phyloP scores from a whole-genome alignment of 768 basidiomycete species.

The Rhodotorula babjevae region DNA sequence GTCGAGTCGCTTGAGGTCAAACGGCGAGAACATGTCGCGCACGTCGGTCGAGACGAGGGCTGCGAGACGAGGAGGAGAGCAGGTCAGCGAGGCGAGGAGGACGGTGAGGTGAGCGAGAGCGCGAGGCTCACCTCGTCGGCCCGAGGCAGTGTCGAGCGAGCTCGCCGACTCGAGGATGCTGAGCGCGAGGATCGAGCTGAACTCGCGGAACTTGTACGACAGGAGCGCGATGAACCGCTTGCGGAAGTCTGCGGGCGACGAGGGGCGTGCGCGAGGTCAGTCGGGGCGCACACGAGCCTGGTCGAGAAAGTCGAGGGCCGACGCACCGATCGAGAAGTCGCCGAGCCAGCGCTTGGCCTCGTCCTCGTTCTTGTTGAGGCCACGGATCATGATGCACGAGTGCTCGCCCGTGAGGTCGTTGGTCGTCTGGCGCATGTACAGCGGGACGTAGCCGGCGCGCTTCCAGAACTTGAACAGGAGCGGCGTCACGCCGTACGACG shows the following conservation, averaged over 20 bases:
- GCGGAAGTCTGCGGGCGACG: slow-evolving; percentile 67
- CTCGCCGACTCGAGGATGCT: slow-evolving; percentile 84
- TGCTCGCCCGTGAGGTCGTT: slow-evolving; percentile 96
- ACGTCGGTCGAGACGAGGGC: slow-evolving; percentile 55
- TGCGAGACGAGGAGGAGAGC: slow-evolving; percentile 50
- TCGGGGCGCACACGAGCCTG: not conserved
- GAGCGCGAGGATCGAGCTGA: slow-evolving; percentile 76
- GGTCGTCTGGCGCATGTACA: slow-evolving; percentile 87
- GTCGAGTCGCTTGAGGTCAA: slow-evolving; percentile 90
- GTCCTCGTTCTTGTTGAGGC: slow-evolving; percentile 61
- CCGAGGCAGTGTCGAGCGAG: slow-evolving; percentile 41
- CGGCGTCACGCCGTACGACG: slow-evolving; percentile 89
- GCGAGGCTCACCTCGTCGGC: slow-evolving; percentile 14
- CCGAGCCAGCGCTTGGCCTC: slow-evolving; percentile 69
- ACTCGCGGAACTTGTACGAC: slow-evolving; percentile 92
- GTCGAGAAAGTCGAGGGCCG: not conserved
- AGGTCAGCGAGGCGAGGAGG: slow-evolving; percentile 48
- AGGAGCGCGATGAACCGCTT: slow-evolving; percentile 79
- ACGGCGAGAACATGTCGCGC: slow-evolving; percentile 69
- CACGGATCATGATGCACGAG: slow-evolving; percentile 89
- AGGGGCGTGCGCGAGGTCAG: not conserved
- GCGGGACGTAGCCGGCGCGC: slow-evolving; percentile 78
- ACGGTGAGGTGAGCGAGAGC: not conserved
- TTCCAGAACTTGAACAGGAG: slow-evolving; percentile 94
- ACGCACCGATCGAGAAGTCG: slow-evolving; percentile 63